Evolutionary conservation across 179 eudicot species (phyloP).

Genomic region (Camellia oleifera): DNA sequence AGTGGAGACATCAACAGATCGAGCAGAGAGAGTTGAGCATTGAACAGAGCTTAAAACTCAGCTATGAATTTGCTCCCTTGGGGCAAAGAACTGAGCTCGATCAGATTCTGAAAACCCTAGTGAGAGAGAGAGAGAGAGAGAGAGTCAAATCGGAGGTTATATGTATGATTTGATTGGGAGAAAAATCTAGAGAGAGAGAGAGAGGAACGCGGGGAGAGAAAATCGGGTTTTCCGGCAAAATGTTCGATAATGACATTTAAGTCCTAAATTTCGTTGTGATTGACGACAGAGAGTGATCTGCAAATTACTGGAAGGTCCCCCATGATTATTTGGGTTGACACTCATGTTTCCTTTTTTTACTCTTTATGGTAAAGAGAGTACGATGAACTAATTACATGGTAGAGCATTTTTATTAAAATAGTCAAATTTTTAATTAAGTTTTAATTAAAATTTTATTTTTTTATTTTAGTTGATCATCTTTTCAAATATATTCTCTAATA

Average conservation of each 20-base stretch:
- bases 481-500: no score
- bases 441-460: no score
- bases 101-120: constrained; percentile 8
- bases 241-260: constrained; percentile 11
- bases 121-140: background rate
- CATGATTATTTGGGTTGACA: background rate
- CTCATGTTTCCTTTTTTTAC: no score
- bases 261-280: background rate
- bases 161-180: constrained; percentile 6
- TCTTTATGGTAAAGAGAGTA: no score
- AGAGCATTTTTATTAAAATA: no score
- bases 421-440: no score
- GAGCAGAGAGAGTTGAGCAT: constrained; percentile 6
- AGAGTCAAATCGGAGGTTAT: background rate
- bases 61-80: background rate
- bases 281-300: background rate
- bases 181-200: constrained; percentile 8
- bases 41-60: background rate
- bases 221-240: background rate
- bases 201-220: constrained; percentile 15
- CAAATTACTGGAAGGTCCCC: background rate
- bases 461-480: no score
- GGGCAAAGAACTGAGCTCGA: constrained; percentile 2
- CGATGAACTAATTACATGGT: no score
- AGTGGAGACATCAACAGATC: constrained; percentile 5